These are phyloP conservation scores for Cystobasidium pallidum DNA, from an alignment of 1,284 basidiomycete species.

Conservation along the genomic window DNA sequence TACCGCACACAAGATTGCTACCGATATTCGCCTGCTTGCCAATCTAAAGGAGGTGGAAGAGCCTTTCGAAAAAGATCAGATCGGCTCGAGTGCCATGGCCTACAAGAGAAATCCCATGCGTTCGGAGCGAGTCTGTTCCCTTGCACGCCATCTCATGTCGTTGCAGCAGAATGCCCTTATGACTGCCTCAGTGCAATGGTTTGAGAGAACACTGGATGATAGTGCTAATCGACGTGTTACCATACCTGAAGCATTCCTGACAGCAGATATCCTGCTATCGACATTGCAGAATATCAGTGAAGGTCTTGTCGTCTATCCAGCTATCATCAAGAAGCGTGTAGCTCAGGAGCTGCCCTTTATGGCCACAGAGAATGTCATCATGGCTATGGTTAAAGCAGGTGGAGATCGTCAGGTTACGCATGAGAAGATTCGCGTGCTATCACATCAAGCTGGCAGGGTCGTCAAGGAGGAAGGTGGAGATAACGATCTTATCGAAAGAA, in stretches of 20 bases:
- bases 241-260: constrained; percentile 94
- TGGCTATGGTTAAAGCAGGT: constrained; percentile 93
- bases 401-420: constrained; percentile 97
- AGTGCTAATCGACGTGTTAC: constrained; percentile 95
- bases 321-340: constrained; percentile 89
- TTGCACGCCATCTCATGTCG: constrained; percentile 89
- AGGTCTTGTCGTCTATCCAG: constrained; percentile 95
- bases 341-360: constrained; percentile 97
- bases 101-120: constrained; percentile 99
- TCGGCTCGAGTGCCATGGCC: constrained; percentile 85
- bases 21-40: constrained; percentile 87
- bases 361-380: constrained; percentile 84
- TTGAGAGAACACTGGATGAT: constrained; percentile 93
- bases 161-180: constrained; percentile 90
- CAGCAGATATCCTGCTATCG: constrained; percentile 92
- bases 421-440: constrained; percentile 94
- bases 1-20: constrained; percentile 96
- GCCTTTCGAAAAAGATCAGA: constrained; percentile 98
- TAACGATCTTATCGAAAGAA: constrained; percentile 92
- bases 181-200: constrained; percentile 92
- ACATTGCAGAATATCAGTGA: constrained; percentile 96
- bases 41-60: constrained; percentile 99
- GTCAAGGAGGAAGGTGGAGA: constrained; percentile 94
- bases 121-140: constrained; percentile 92
- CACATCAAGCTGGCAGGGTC: constrained; percentile 90